phyloP scores from a whole-genome alignment of 2,329 filamentous ascomycete species.

The Fusarium setosum region DNA sequence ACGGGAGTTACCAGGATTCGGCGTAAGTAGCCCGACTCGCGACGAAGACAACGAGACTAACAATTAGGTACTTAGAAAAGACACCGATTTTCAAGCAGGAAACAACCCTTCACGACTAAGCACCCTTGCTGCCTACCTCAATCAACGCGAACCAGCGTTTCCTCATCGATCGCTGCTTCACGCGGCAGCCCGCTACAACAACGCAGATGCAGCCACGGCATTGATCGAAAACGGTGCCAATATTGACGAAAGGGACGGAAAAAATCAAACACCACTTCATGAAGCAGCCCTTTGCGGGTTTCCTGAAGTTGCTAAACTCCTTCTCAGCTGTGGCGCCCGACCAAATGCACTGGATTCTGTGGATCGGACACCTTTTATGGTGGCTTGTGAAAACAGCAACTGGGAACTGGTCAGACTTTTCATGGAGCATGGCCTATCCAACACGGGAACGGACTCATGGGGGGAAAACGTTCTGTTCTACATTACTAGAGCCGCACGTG shows the following conservation, averaged over 20 bases:
- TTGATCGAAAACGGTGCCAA: not conserved
- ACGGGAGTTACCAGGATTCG: not conserved
- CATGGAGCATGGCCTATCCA: not conserved
- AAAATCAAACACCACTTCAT: not conserved
- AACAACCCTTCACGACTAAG: not conserved
- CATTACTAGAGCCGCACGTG: not conserved
- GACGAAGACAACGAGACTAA: not conserved
- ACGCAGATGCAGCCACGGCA: not conserved
- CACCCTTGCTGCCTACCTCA: not conserved
- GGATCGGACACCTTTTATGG: not conserved
- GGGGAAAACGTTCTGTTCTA: not conserved
- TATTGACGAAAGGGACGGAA: not conserved
- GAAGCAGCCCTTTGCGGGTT: not conserved
- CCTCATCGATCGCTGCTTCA: not conserved
- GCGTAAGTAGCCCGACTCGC: not conserved
- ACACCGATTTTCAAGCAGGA: rapidly evolving
- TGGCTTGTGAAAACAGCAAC: rapidly evolving
- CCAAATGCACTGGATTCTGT: not conserved
- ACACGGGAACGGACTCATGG: not conserved
- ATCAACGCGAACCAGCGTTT: not conserved
- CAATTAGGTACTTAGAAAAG: not conserved
- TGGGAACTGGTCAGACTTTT: not conserved
- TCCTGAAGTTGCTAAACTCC: not conserved
- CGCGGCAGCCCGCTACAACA: rapidly evolving
- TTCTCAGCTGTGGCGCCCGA: not conserved